Base-by-base conservation (phyloP, 768 basidiomycete genomes). In the Hydnomerulius pinastri region DNA sequence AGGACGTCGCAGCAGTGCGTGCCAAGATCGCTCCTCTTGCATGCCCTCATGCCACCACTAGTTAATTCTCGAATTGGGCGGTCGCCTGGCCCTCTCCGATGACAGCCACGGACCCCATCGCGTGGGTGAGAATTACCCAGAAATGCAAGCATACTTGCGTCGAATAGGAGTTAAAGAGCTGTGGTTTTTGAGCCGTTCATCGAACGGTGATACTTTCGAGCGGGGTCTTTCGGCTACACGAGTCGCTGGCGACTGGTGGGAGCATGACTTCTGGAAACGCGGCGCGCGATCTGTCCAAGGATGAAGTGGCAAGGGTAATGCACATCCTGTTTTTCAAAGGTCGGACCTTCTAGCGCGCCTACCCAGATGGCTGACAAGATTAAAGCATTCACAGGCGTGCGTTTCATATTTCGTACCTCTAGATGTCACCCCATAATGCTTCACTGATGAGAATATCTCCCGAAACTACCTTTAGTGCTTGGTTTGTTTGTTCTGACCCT, bases 91-190 rank as follows among this genome's bases (percentile, higher is more conserved):
- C 17, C 77, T 99, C 23, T 98, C 96, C 5, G 97, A 98, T 65
- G 97, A 98, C 71, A 95, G 94, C 45, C 97, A 99, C 61, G 93
- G 92, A 1, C 88, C 92, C 2, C 81, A 83, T 25, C 83, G 83
- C 8, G 93, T 98, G 46, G 94, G 93, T 0, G 74, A 92, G 50
- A 92, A 98, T 67, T 99, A 98, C 60, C 62, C 72, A 47, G 75
- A 78, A 17, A 68, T 88, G 54, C 74, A 73, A 40, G 73, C 76
- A 10, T 98, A 98, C 68, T 72, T 93, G 24, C 70, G 73, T 39
- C 71, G 71, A 2, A 63, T 79, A n/a, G 81, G 79, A 4, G 76
- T 97, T 24, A 59, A 69, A 9, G 82, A 88, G 50, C 61, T 91
- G 4, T 90, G 86, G 86, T 79, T 74, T 68, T 68, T 92, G 46